phyloP scores from a whole-genome alignment of 2,329 filamentous ascomycete genomes.

The Colletotrichum filicis region DNA sequence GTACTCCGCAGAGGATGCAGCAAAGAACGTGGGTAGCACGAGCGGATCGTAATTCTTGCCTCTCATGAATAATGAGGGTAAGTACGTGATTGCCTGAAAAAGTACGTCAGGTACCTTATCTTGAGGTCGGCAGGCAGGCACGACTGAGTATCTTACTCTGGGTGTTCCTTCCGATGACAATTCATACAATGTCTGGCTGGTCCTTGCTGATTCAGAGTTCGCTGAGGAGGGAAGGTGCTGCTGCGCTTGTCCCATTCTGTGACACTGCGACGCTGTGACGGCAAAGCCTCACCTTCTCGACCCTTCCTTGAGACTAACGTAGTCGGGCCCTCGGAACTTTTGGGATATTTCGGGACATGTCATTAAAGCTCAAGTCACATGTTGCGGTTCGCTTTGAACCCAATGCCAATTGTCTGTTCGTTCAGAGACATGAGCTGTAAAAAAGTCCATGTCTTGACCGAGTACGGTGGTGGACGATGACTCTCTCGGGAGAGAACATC shows the following conservation, averaged over 20 bases:
- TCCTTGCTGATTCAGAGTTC: slow-evolving; percentile 8
- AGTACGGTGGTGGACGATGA: background rate
- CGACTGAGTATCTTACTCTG: background rate
- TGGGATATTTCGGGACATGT: slow-evolving; percentile 30
- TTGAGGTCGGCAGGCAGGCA: background rate
- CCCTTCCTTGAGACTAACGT: slow-evolving; percentile 6
- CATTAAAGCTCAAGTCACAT: slow-evolving; percentile 1
- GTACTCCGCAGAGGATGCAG: background rate
- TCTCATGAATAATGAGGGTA: background rate
- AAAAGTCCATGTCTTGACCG: background rate
- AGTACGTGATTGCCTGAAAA: no score
- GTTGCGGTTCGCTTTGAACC: background rate
- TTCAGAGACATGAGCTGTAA: no score
- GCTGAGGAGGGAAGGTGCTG: slow-evolving; percentile 2
- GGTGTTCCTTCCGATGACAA: background rate
- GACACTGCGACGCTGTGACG: slow-evolving; percentile 33
- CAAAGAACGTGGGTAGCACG: background rate
- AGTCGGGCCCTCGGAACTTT: background rate
- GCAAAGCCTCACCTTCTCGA: slow-evolving; percentile 25
- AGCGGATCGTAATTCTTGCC: background rate
- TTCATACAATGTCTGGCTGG: background rate
- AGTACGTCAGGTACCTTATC: background rate
- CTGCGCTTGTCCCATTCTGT: slow-evolving; percentile 30
- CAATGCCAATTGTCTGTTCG: no score
- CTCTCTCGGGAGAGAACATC: background rate